Evolutionary conservation across 306 rosid genomes (phyloP).

Genomic region (Cicer chorassanicum): DNA sequence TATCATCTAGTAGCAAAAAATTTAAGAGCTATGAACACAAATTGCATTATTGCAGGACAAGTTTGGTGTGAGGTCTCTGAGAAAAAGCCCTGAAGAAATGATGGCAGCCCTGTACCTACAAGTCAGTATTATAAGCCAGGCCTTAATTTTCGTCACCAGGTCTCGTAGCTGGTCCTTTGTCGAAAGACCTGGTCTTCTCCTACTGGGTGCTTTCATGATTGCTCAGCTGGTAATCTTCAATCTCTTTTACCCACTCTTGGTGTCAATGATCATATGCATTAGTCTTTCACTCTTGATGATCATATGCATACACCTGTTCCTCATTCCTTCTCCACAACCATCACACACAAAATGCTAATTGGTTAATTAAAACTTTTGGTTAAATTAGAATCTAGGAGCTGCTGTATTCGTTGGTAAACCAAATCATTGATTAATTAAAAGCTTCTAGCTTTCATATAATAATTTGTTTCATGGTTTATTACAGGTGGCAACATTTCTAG

Average conservation of each 20-base stretch:
- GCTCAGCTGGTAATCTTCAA: conserved; percentile 84
- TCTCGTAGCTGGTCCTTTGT: conserved; percentile 93
- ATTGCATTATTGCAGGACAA: conserved; percentile 59
- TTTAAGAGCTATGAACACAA: conserved; percentile 2
- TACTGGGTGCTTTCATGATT: conserved; percentile 75
- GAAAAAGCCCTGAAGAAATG: conserved; percentile 51
- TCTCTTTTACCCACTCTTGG: neutral
- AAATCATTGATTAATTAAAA: conserved; percentile 23
- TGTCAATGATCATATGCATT: conserved; percentile 13
- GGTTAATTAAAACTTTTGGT: too few relatives aligned
- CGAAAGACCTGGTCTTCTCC: conserved; percentile 94
- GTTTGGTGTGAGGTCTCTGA: conserved; percentile 60
- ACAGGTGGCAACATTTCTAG: conserved; percentile 87
- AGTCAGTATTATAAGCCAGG: conserved; percentile 99
- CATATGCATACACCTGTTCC: neutral
- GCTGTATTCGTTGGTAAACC: neutral
- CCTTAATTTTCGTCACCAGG: conserved; percentile 92
- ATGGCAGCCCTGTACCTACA: conserved; percentile 98
- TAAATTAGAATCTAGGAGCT: conserved; percentile 14
- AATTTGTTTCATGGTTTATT: conserved; percentile 38
- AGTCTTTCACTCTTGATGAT: neutral
- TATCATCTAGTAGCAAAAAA: neutral
- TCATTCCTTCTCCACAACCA: conserved; percentile 21
- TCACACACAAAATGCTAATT: too few relatives aligned
- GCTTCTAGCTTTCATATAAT: conserved; percentile 29